These are phyloP conservation scores for Cryptococcus sp. DNA, from an alignment of 1,284 basidiomycete species.

Conservation along the genomic window DNA sequence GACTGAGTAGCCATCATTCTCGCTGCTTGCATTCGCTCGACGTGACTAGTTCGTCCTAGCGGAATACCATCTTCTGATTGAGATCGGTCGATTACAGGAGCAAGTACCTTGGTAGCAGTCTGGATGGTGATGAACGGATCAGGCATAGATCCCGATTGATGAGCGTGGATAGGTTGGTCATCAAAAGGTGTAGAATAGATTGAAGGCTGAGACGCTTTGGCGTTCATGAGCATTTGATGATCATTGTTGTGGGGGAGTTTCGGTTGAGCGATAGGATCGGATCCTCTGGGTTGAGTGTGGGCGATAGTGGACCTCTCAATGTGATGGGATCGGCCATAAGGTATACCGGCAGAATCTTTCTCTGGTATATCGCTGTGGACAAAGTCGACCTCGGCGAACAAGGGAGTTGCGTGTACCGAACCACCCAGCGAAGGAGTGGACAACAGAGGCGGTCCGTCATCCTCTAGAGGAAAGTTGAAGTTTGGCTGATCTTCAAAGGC, in stretches of 20 bases:
- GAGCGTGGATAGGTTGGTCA: constrained; percentile 20
- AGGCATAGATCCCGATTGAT: constrained; percentile 41
- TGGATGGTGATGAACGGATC: constrained; percentile 48
- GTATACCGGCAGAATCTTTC: constrained; percentile 57
- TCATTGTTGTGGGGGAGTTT: constrained; percentile 28
- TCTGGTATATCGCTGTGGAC: constrained; percentile 4
- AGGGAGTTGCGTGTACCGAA: constrained; percentile 23
- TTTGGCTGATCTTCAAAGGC: constrained; percentile 29
- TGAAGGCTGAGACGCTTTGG: constrained; percentile 36
- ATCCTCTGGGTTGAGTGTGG: constrained; percentile 11
- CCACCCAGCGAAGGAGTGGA: constrained; percentile 35
- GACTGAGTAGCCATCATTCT: constrained; percentile 41
- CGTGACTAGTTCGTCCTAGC: constrained; percentile 65
- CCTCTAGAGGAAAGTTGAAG: constrained; percentile 23
- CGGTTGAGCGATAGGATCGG: constrained; percentile 28
- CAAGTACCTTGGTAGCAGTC: constrained; percentile 38
- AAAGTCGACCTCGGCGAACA: constrained; percentile 9
- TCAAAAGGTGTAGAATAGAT: constrained; percentile 7
- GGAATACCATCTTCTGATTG: constrained; percentile 64
- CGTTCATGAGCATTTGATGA: constrained; percentile 38
- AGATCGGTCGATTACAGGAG: constrained; percentile 43
- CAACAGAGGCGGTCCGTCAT: constrained; percentile 18
- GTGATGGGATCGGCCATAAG: constrained; percentile 66
- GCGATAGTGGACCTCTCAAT: constrained; percentile 32
- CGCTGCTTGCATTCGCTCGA: constrained; percentile 41